Conservation (phyloP, 495 filamentous ascomycete species). For the Daldinia vernicosa region DNA sequence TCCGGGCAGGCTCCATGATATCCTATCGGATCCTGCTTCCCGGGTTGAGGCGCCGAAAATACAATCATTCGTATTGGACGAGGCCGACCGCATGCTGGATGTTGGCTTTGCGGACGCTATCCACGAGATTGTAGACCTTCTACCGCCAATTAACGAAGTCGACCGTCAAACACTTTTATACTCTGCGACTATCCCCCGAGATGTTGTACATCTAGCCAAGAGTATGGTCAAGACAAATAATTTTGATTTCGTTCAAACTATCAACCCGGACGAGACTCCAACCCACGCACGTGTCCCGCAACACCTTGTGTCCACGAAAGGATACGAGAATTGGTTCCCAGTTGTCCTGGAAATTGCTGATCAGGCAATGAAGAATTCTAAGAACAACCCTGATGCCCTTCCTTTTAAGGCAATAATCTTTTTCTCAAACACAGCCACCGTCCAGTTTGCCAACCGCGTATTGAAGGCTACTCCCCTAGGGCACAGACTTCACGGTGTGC, state of each 20-base stretch:
- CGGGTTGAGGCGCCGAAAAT: slow-evolving; percentile 77
- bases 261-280: slow-evolving; percentile 78
- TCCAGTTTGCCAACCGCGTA: slow-evolving; percentile 66
- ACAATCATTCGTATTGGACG: slow-evolving; percentile 86
- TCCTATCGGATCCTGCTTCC: slow-evolving; percentile 73
- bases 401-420: slow-evolving; percentile 97
- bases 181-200: slow-evolving; percentile 87
- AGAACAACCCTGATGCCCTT: slow-evolving; percentile 47
- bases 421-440: slow-evolving; percentile 78
- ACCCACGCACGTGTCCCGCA: slow-evolving; percentile 89
- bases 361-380: slow-evolving; percentile 57
- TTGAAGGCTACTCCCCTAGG: slow-evolving; percentile 56
- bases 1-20: slow-evolving; percentile 86
- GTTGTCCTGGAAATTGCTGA: slow-evolving; percentile 77
- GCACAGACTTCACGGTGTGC: slow-evolving; percentile 30
- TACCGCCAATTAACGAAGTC: slow-evolving; percentile 67
- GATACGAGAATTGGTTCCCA: slow-evolving; percentile 81
- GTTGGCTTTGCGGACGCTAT: slow-evolving; percentile 87
- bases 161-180: slow-evolving; percentile 91
- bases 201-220: slow-evolving; percentile 82
- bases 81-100: slow-evolving; percentile 92
- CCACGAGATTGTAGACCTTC: slow-evolving; percentile 67
- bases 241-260: slow-evolving; percentile 85
- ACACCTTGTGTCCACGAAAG: slow-evolving; percentile 67
- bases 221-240: slow-evolving; percentile 58